Conservation (phyloP, 148 eudicot genomes). For the Rhododendron mucronatum region DNA sequence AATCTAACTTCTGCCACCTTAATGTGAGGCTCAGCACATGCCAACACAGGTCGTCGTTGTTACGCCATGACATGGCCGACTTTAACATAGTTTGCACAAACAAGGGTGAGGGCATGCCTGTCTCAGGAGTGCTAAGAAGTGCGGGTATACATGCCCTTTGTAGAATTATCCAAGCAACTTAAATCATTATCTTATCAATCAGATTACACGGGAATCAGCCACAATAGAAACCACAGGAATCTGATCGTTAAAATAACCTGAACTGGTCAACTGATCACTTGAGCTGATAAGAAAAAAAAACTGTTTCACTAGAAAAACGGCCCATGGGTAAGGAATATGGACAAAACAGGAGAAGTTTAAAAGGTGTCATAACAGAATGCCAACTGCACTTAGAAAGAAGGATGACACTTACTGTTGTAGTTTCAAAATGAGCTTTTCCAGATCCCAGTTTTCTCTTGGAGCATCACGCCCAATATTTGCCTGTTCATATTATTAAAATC, state of each 20-base stretch:
- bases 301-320: background rate
- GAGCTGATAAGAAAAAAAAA: background rate
- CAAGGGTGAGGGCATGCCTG: background rate
- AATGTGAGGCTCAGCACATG: background rate
- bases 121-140: background rate
- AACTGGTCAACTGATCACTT: conserved; percentile 1
- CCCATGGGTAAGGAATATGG: background rate
- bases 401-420: conserved; percentile 70
- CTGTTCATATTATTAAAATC: conserved; percentile 30
- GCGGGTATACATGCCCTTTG: background rate
- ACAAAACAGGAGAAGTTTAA: background rate
- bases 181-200: background rate
- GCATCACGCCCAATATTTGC: conserved; percentile 94
- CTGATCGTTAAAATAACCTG: background rate
- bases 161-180: background rate
- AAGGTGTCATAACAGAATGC: background rate
- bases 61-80: background rate
- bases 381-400: conserved; percentile 7
- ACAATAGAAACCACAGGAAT: background rate
- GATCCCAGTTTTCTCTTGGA: conserved; percentile 92
- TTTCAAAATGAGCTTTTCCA: conserved; percentile 83
- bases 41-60: background rate
- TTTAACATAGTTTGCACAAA: background rate
- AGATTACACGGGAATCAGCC: background rate
- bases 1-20: background rate